These are phyloP conservation scores for Coemansia sp. DNA, from an alignment of 192 early-diverging fungal species.

Conservation along the genomic window DNA sequence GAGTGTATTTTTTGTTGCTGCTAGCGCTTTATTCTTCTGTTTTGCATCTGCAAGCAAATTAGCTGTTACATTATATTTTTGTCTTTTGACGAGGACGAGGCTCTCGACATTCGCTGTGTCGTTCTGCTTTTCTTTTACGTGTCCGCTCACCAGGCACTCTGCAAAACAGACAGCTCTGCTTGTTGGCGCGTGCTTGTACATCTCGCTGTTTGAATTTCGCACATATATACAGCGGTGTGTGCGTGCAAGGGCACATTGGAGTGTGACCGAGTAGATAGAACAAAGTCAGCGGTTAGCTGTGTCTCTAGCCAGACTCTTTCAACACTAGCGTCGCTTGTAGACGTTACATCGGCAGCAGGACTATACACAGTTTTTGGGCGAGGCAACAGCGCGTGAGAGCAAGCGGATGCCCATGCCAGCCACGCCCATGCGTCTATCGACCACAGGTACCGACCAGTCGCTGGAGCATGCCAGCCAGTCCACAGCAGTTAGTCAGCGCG, in stretches of 20 bases:
- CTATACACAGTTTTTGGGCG: background rate
- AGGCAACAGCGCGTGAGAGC: background rate
- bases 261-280: background rate
- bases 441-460: constrained; percentile 19
- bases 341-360: background rate
- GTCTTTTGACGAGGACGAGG: background rate
- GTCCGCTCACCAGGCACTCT: background rate
- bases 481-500: background rate
- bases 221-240: background rate
- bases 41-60: constrained; percentile 17
- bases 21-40: constrained; percentile 1
- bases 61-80: constrained; percentile 1
- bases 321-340: background rate
- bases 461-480: constrained; percentile 15
- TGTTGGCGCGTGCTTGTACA: background rate
- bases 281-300: background rate
- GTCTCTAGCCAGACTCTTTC: background rate
- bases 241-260: background rate
- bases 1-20: background rate
- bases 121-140: background rate
- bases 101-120: background rate
- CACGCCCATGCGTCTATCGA: constrained; percentile 21
- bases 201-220: background rate
- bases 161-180: background rate
- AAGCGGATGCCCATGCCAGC: constrained; percentile 3